These are phyloP conservation scores for Passiflora organensis DNA, from an alignment of 345 rosid genomes.

Conservation along the genomic window DNA sequence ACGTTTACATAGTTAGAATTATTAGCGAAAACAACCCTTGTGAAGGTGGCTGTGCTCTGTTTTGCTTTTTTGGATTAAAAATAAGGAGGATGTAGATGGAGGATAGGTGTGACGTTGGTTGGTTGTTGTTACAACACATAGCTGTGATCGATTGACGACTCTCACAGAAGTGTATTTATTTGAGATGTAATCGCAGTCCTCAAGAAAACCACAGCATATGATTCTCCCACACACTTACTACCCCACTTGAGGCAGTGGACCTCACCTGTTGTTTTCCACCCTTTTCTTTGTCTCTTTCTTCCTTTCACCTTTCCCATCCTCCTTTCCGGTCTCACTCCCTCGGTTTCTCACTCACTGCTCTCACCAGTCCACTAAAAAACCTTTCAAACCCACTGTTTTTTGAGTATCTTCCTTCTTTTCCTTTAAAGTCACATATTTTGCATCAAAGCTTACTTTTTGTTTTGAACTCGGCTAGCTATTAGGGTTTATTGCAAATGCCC, in stretches of 20 bases:
- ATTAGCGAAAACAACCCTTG: no score
- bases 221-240: slow-evolving; percentile 1
- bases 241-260: slow-evolving; percentile 8
- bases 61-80: neutral
- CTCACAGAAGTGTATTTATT: neutral
- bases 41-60: no score
- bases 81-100: slow-evolving; percentile 16
- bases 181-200: neutral
- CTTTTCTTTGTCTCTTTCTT: slow-evolving; percentile 11
- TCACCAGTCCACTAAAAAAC: neutral
- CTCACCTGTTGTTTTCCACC: neutral
- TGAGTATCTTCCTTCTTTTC: neutral
- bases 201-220: neutral
- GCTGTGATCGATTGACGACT: no score
- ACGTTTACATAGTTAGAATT: no score
- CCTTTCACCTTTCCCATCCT: slow-evolving; percentile 10
- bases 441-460: slow-evolving; percentile 9
- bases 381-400: neutral
- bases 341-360: neutral
- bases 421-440: neutral
- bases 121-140: neutral
- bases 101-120: slow-evolving; percentile 21
- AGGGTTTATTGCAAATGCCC: slow-evolving; percentile 21
- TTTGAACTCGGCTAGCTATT: slow-evolving; percentile 15
- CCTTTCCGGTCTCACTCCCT: neutral